Conservation (phyloP, 2,329 filamentous ascomycete species). For the Fusarium austroafricanum region DNA sequence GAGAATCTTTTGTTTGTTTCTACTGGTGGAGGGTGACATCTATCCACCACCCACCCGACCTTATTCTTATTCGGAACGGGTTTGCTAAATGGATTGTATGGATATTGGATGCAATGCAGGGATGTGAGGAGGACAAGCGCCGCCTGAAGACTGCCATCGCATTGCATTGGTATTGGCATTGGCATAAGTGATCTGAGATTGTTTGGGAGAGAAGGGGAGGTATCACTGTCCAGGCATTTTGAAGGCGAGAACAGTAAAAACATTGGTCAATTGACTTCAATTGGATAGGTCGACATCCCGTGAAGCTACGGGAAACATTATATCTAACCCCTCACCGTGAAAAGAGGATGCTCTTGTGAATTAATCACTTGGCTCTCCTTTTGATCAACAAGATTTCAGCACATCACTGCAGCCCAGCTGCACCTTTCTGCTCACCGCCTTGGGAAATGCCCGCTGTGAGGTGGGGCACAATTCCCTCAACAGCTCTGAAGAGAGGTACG, state of each 20-base stretch:
- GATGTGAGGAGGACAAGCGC: constrained; percentile 1
- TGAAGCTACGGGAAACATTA: background rate
- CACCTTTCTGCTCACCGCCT: constrained; percentile 41
- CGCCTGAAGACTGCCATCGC: background rate
- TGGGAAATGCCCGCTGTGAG: constrained; percentile 44
- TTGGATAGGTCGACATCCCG: background rate
- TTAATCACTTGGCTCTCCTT: constrained; percentile 14
- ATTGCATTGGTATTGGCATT: background rate
- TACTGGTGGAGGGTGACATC: constrained; percentile 29
- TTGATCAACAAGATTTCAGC: constrained; percentile 17
- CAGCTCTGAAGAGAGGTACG: constrained; percentile 16
- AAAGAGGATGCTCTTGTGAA: constrained; percentile 3
- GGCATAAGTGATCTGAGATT: constrained; percentile 9
- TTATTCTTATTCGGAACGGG: constrained; percentile 28
- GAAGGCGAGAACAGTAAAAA: background rate
- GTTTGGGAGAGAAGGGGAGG: background rate
- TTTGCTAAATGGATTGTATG: background rate
- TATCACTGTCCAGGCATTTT: background rate
- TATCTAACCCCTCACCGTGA: background rate
- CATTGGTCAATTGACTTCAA: background rate
- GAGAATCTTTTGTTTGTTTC: background rate
- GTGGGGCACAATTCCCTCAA: constrained; percentile 36
- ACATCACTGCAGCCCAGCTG: constrained; percentile 19
- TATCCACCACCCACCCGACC: constrained; percentile 7
- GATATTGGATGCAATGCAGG: constrained; percentile 14